A percentile compares a stretch with the other conserved stretches of the same genome.
Evolutionary conservation across 1,284 basidiomycete genomes (phyloP).

Genomic region (Cryptococcus sp.): DNA sequence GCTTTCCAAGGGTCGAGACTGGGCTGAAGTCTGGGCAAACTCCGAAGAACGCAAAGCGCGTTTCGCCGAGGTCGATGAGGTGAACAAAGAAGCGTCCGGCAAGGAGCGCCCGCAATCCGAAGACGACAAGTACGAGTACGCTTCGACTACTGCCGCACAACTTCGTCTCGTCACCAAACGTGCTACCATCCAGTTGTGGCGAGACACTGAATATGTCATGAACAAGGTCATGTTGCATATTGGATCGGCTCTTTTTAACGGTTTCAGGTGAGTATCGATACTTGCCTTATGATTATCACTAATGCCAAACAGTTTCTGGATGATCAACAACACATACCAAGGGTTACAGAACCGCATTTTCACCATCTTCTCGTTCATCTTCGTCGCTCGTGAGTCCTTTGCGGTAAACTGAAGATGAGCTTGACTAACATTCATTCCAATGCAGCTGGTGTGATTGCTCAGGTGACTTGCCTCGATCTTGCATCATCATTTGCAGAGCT

Average conservation of each 20-base stretch:
- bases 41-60: conserved; percentile 52
- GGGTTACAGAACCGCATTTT: conserved; percentile 41
- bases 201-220: conserved; percentile 48
- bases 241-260: conserved; percentile 23
- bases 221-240: conserved; percentile 47
- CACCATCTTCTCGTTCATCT: conserved; percentile 49
- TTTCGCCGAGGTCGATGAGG: conserved; percentile 52
- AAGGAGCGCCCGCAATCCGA: conserved; percentile 3
- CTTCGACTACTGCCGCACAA: conserved; percentile 39
- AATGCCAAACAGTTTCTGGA: conserved; percentile 33
- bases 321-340: conserved; percentile 36
- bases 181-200: conserved; percentile 41
- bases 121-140: conserved; percentile 41
- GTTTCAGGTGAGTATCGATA: conserved; percentile 35
- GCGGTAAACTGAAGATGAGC: not conserved
- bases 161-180: conserved; percentile 40
- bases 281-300: no score
- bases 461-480: conserved; percentile 6
- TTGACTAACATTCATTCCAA: not conserved
- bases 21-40: conserved; percentile 69
- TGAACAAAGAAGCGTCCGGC: conserved; percentile 33
- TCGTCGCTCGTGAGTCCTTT: conserved; percentile 41
- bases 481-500: no score
- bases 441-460: conserved; percentile 45
- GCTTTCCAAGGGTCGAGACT: conserved; percentile 58